Evolutionary conservation across 768 basidiomycete species (phyloP), one percentile per base, ranked within the genome.

Genomic region (Chalciporus pseudorubinellus): DNA sequence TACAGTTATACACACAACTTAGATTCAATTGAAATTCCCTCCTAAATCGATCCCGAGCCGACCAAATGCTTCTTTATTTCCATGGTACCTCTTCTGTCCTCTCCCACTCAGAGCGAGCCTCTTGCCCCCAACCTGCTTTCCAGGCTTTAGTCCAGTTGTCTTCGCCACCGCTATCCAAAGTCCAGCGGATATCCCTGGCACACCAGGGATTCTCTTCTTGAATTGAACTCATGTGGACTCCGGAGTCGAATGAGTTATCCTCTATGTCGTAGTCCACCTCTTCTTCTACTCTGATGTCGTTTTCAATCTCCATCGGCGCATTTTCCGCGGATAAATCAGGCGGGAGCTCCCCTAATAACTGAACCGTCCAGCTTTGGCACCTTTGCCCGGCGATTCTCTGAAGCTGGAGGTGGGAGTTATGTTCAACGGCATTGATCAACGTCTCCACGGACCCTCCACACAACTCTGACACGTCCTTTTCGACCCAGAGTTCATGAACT

Each of bases 401-500:
- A 21, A 70, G 28, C 16, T 57, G 48, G 39, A 76, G 55, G 19
- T 47, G 56, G 4, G 55, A 36, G 28, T 69, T 57, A 47, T 50
- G 51, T 49, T 67, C 67, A 4, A 53, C 55, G 55, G 43, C 57
- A 21, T 61, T 43, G 39, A 70, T 52, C 59, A 73, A 52, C 20
- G 60, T 46, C 14, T 68, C 62, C 10, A 70, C 51, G 13, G 64
- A 64, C 16, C 73, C 72, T 26, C 73, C 73, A 39, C 72, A 73
- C 18, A 67, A 46, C 38, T 63, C 21, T 4, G 64, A 53, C n/a
- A 72, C 45, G 28, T 67, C 50, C 3, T 65, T 79, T 70, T 61
- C 78, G 73, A 50, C 84, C 77, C 76, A 79, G 36, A 77, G 59
- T 41, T 75, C 74, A 22, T 68, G 66, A 10, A 74, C 57, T 4